These are phyloP conservation scores for Xylariaceae sp. DNA, from an alignment of 2,329 filamentous ascomycete species.

Conservation along the genomic window DNA sequence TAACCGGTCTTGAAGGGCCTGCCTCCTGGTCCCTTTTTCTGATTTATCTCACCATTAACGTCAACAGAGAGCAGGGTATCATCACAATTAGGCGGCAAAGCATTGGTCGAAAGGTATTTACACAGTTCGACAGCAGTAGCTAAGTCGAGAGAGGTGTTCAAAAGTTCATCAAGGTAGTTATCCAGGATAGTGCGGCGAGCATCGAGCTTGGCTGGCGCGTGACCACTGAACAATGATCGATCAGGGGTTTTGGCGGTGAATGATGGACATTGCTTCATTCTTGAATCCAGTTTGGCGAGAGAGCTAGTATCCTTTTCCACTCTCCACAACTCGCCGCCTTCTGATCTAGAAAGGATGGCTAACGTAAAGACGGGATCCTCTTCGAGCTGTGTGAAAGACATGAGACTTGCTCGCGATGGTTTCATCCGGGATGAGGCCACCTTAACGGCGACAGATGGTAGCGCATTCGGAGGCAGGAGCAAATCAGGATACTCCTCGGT, in stretches of 20 bases:
- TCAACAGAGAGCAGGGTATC: conserved; percentile 43
- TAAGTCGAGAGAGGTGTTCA: conserved; percentile 78
- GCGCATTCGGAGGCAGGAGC: conserved; percentile 78
- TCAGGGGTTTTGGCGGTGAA: conserved; percentile 79
- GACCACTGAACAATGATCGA: conserved; percentile 78
- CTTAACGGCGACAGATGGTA: conserved; percentile 77
- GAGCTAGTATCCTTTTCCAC: conserved; percentile 87
- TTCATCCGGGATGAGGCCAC: conserved; percentile 94
- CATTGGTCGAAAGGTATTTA: conserved; percentile 71
- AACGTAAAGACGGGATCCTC: conserved; percentile 94
- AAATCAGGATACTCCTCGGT: conserved; percentile 85
- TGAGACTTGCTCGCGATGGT: conserved; percentile 78
- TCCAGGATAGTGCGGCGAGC: conserved; percentile 76
- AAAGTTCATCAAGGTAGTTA: conserved; percentile 74
- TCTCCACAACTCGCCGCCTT: conserved; percentile 79
- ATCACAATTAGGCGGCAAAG: conserved; percentile 57
- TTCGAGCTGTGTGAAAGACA: conserved; percentile 73
- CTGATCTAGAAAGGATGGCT: conserved; percentile 72
- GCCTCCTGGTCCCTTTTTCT: conserved; percentile 53
- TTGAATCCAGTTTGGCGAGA: conserved; percentile 73
- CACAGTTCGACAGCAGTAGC: conserved; percentile 75
- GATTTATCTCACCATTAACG: conserved; percentile 35
- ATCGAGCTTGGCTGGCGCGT: conserved; percentile 90
- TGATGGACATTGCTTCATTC: conserved; percentile 66
- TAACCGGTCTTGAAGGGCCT: conserved; percentile 79